phyloP scores from a whole-genome alignment of 2,329 filamentous ascomycete genomes.

The Cladophialophora bantiana region DNA sequence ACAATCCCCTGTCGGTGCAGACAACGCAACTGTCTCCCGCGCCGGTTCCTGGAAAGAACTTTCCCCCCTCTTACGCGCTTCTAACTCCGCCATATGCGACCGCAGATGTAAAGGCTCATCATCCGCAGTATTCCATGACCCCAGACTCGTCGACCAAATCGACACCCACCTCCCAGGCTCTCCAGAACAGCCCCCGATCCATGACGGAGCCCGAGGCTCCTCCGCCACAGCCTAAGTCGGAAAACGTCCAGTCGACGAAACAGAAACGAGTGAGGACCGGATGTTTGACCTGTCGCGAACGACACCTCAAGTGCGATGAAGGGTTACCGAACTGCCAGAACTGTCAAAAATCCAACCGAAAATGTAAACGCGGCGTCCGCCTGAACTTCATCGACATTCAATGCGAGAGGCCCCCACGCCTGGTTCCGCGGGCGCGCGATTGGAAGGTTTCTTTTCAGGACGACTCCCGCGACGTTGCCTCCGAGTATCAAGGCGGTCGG shows the following conservation, averaged over 20 bases:
- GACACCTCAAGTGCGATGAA: slow-evolving; percentile 92
- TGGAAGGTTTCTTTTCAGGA: slow-evolving; percentile 82
- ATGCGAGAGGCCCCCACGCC: slow-evolving; percentile 67
- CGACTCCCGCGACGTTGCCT: slow-evolving; percentile 87
- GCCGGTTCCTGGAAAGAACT: slow-evolving; percentile 19
- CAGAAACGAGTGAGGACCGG: slow-evolving; percentile 89
- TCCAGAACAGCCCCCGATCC: slow-evolving; percentile 36
- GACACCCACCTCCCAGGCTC: slow-evolving; percentile 35
- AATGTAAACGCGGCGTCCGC: slow-evolving; percentile 84
- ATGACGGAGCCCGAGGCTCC: slow-evolving; percentile 36
- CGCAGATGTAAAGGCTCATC: slow-evolving; percentile 33
- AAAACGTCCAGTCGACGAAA: slow-evolving; percentile 54
- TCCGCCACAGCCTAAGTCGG: slow-evolving; percentile 27
- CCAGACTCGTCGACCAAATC: slow-evolving; percentile 37
- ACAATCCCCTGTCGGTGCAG: slow-evolving; percentile 13
- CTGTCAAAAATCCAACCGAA: slow-evolving; percentile 83
- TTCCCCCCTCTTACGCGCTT: slow-evolving; percentile 18
- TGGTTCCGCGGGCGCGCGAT: slow-evolving; percentile 65
- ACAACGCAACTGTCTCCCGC: slow-evolving; percentile 20
- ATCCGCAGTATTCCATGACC: slow-evolving; percentile 31
- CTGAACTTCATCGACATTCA: slow-evolving; percentile 91
- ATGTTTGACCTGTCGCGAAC: slow-evolving; percentile 86
- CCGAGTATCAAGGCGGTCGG: slow-evolving; percentile 82
- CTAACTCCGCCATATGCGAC: slow-evolving; percentile 36
- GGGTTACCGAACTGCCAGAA: slow-evolving; percentile 72